Evolutionary conservation across 352 stramenopile genomes (phyloP).

Genomic region (Globisporangium cederbergense): DNA sequence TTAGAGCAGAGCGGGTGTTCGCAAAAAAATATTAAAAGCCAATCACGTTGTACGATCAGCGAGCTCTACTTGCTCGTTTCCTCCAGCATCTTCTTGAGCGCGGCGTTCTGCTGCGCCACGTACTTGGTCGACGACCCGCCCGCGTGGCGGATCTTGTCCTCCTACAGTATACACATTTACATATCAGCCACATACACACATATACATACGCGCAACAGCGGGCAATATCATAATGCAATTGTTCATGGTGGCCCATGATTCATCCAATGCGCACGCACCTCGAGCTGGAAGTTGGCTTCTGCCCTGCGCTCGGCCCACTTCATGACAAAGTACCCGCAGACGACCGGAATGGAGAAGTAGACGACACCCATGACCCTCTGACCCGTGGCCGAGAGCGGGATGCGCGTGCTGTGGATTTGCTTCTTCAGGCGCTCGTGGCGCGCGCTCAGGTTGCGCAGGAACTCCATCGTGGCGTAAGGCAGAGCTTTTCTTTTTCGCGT

Average conservation of each 20-base stretch:
- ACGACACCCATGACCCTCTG: conserved; percentile 85
- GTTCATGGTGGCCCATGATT: background rate
- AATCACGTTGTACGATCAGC: too few species aligned
- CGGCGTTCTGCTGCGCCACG: conserved; percentile 65
- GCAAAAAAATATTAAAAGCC: too few species aligned
- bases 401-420: conserved; percentile 87
- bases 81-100: conserved; percentile 54
- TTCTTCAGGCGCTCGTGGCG: conserved; percentile 90
- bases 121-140: conserved; percentile 39
- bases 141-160: conserved; percentile 63
- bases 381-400: conserved; percentile 86
- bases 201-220: background rate
- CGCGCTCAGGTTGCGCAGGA: conserved; percentile 64
- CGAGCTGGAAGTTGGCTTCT: conserved; percentile 68
- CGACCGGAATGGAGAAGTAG: conserved; percentile 88
- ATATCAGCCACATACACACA: background rate
- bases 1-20: too few species aligned
- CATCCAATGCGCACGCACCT: conserved; percentile 36
- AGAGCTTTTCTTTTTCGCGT: background rate
- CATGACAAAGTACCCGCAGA: conserved; percentile 91
- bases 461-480: conserved; percentile 46
- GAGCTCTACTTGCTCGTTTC: conserved; percentile 23
- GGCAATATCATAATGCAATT: background rate
- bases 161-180: conserved; percentile 25
- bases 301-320: conserved; percentile 82